Conservation (phyloP, 1,139 yeast genomes). For the Williopsis jadinii region DNA sequence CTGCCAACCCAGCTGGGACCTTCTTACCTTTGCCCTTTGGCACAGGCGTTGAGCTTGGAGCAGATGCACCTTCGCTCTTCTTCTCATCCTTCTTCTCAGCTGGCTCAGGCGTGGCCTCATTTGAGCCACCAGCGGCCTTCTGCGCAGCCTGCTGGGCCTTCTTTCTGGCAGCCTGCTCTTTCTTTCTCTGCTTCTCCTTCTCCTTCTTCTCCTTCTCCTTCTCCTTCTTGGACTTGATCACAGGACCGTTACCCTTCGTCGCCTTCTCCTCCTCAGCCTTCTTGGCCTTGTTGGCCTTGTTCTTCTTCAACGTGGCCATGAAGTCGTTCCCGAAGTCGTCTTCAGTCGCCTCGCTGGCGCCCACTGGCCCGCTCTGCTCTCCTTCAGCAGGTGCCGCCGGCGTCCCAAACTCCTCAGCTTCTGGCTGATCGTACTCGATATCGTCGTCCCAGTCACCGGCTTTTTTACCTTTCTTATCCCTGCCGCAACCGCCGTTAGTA, state of each 20-base stretch:
- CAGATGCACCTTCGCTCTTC: conserved; percentile 20
- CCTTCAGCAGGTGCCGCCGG: conserved; percentile 22
- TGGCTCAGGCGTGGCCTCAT: conserved; percentile 37
- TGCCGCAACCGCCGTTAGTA: neutral
- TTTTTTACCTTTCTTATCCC: conserved; percentile 35
- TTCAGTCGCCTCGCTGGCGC: conserved; percentile 29
- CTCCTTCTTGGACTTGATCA: conserved; percentile 88
- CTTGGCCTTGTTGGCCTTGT: conserved; percentile 70
- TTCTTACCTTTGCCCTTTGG: conserved; percentile 41
- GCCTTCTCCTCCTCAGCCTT: conserved; percentile 41
- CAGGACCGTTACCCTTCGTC: conserved; percentile 51
- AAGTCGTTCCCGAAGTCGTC: conserved; percentile 51
- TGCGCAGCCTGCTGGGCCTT: conserved; percentile 77
- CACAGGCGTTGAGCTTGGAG: conserved; percentile 30
- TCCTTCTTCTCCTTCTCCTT: conserved; percentile 97
- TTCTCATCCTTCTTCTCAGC: conserved; percentile 25
- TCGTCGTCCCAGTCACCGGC: conserved; percentile 86
- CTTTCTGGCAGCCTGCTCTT: conserved; percentile 83
- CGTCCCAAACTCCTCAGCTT: conserved; percentile 49
- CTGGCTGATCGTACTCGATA: conserved; percentile 47
- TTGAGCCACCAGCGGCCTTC: conserved; percentile 33
- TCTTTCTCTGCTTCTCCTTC: conserved; percentile 90
- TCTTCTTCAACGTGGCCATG: conserved; percentile 73
- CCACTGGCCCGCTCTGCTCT: conserved; percentile 14
- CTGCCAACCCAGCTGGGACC: conserved; percentile 76